A percentile compares a stretch with the other conserved stretches of the same genome.
These are phyloP conservation scores for Aspergillus carbonarius DNA, from an alignment of 2,329 filamentous ascomycete species.

Conservation along the genomic window DNA sequence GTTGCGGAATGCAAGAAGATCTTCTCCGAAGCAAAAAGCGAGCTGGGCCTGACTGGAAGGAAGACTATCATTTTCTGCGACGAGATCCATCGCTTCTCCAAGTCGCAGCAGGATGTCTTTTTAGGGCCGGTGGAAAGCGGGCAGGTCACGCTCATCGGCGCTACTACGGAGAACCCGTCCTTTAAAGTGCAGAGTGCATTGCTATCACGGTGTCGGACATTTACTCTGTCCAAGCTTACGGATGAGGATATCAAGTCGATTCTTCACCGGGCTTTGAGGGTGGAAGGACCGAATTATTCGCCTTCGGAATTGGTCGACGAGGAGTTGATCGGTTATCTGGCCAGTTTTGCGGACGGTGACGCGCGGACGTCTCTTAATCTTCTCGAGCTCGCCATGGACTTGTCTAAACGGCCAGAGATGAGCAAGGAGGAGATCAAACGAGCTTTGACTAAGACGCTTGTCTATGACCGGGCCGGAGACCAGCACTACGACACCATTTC, in stretches of 20 bases:
- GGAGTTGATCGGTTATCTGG: conserved; percentile 76
- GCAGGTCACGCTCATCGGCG: conserved; percentile 86
- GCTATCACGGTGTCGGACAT: conserved; percentile 84
- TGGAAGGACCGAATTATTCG: conserved; percentile 56
- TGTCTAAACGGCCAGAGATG: conserved; percentile 63
- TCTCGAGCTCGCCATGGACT: conserved; percentile 80
- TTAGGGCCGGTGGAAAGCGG: conserved; percentile 88
- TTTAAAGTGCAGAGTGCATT: conserved; percentile 90
- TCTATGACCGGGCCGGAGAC: conserved; percentile 92
- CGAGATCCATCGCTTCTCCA: conserved; percentile 90
- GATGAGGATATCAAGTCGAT: conserved; percentile 72
- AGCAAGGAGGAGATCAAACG: conserved; percentile 77
- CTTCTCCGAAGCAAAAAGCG: conserved; percentile 78
- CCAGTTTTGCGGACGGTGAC: conserved; percentile 86
- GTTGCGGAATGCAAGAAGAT: conserved; percentile 91
- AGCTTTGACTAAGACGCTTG: conserved; percentile 83
- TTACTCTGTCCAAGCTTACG: conserved; percentile 75
- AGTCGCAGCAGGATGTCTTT: conserved; percentile 92
- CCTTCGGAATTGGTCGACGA: conserved; percentile 65
- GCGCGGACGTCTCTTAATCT: conserved; percentile 90
- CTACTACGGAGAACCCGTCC: conserved; percentile 94
- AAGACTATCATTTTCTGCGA: conserved; percentile 98
- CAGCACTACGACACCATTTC: conserved; percentile 98
- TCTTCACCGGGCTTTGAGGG: conserved; percentile 68
- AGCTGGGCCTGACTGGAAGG: conserved; percentile 75